Evolutionary conservation across 2,329 filamentous ascomycete species (phyloP).

Genomic region (Magnaporthiopsis rhizophila): DNA sequence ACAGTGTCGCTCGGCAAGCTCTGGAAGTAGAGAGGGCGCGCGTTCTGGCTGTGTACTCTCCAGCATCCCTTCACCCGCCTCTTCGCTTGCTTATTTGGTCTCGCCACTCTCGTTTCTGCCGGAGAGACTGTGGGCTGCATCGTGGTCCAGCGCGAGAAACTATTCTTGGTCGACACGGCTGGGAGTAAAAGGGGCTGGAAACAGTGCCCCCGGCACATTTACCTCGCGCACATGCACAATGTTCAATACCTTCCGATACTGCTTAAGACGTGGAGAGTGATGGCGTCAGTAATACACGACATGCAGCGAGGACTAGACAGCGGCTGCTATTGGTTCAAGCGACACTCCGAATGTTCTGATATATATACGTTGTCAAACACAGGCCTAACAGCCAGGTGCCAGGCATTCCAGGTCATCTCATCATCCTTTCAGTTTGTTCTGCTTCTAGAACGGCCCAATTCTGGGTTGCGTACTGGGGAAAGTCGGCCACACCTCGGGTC

Average conservation of each 20-base stretch:
- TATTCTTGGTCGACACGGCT: not conserved
- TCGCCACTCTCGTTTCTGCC: not conserved
- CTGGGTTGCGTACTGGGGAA: no score
- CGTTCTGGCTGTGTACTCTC: not conserved
- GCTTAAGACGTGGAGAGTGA: slow-evolving; percentile 5
- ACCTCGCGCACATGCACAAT: slow-evolving; percentile 1
- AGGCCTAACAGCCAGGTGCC: no score
- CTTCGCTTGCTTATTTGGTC: not conserved
- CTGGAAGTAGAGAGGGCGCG: slow-evolving; percentile 33
- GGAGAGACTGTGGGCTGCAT: not conserved
- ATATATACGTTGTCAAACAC: no score
- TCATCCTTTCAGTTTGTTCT: no score
- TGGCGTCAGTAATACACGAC: slow-evolving; percentile 4
- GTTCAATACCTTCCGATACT: slow-evolving; percentile 2
- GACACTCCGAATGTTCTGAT: no score
- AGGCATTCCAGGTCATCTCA: no score
- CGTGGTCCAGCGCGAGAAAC: not conserved
- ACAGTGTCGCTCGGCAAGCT: slow-evolving; percentile 64
- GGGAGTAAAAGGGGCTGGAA: not conserved
- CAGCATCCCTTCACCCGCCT: not conserved
- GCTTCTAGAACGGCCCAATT: not conserved
- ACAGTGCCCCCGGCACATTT: not conserved
- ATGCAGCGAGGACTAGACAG: slow-evolving; percentile 3
- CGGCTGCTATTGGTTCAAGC: not conserved
- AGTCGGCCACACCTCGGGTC: not conserved